Percentiles rank a stretch among this genome's conserved stretches.
Conservation (phyloP, 2,329 filamentous ascomycete species). For the Diaporthe aspalathi region DNA sequence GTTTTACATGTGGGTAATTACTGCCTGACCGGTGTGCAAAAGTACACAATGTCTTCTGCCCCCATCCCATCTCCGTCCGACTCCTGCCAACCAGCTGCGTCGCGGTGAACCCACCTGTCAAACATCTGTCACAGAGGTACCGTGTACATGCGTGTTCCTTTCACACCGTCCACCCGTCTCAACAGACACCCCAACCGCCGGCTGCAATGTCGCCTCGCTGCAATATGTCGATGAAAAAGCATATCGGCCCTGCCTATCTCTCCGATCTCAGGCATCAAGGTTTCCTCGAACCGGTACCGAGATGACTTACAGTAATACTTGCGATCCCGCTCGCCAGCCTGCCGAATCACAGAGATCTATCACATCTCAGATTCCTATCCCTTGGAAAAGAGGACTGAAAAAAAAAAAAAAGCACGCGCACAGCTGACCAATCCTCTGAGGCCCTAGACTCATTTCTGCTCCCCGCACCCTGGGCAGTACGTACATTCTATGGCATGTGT, state of each 20-base stretch:
- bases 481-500: not conserved
- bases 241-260: not conserved
- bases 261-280: constrained; percentile 4
- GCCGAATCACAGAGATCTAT: constrained; percentile 27
- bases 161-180: not conserved
- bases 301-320: constrained; percentile 29
- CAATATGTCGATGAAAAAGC: not conserved
- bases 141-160: not conserved
- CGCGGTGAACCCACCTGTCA: constrained; percentile 24
- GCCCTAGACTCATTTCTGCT: not conserved
- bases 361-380: constrained; percentile 23
- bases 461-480: not conserved
- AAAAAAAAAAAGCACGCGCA: constrained; percentile 3
- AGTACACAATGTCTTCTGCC: too few species aligned
- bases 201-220: too few species aligned
- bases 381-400: not conserved
- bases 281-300: constrained; percentile 18
- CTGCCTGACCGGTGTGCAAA: not conserved
- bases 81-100: constrained; percentile 18
- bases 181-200: too few species aligned
- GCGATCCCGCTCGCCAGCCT: constrained; percentile 29
- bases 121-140: constrained; percentile 13
- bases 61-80: constrained; percentile 6
- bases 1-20: not conserved
- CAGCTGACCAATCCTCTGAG: constrained; percentile 23